Conservation (phyloP, 495 filamentous ascomycete species). For the Rostrohypoxylon terebratum region DNA sequence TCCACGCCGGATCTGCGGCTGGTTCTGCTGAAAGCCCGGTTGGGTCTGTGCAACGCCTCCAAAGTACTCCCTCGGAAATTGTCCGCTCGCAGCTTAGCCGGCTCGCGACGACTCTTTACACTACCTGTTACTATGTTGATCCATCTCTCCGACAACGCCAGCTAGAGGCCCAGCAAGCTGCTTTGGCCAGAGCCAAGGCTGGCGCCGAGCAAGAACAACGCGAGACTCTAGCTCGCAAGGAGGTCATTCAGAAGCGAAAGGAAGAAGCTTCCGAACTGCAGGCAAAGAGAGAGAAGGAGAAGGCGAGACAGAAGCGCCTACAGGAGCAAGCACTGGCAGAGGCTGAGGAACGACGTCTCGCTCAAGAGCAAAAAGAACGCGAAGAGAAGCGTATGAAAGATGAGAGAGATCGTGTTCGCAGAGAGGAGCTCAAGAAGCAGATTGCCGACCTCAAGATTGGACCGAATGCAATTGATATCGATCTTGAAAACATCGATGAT, state of each 20-base stretch:
- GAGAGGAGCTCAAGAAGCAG: constrained; percentile 94
- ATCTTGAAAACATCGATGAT: constrained; percentile 78
- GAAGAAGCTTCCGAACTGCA: constrained; percentile 87
- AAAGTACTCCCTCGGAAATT: constrained; percentile 98
- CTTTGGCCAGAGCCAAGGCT: constrained; percentile 80
- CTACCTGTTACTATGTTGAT: constrained; percentile 95
- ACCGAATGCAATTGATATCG: constrained; percentile 83
- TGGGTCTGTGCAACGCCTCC: constrained; percentile 89
- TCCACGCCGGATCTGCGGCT: constrained; percentile 83
- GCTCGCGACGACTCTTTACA: constrained; percentile 88
- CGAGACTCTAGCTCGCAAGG: constrained; percentile 87
- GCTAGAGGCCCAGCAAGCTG: constrained; percentile 80
- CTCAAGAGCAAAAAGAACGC: constrained; percentile 90
- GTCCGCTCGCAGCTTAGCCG: constrained; percentile 94
- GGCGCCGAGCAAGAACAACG: constrained; percentile 92
- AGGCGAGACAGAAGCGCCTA: constrained; percentile 83
- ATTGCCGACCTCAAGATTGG: constrained; percentile 90
- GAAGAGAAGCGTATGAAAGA: constrained; percentile 88
- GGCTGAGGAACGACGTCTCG: constrained; percentile 85
- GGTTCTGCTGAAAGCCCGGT: constrained; percentile 91
- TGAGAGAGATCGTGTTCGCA: constrained; percentile 90
- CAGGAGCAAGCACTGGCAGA: constrained; percentile 87
- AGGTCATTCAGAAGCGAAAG: constrained; percentile 95
- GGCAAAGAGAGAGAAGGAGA: constrained; percentile 90
- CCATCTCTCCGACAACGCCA: constrained; percentile 84